These are phyloP conservation scores for Lodderomyces theae DNA, from an alignment of 1,139 yeast species.

Conservation along the genomic window DNA sequence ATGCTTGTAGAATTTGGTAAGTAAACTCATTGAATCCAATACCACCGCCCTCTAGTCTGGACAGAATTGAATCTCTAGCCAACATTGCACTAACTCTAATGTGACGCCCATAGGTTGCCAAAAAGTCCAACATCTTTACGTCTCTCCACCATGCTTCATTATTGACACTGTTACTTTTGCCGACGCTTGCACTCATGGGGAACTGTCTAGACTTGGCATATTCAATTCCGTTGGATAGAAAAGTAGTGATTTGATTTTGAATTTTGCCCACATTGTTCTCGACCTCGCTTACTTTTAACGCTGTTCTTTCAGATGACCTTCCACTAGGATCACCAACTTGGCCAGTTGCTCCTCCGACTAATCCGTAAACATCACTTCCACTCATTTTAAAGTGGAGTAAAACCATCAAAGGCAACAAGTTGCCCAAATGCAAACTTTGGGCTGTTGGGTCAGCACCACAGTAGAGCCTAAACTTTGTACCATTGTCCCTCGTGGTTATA, in stretches of 20 bases:
- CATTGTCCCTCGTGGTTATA: slow-evolving; percentile 23
- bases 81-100: slow-evolving; percentile 86
- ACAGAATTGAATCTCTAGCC: slow-evolving; percentile 82
- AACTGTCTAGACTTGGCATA: slow-evolving; percentile 59
- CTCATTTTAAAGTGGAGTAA: slow-evolving; percentile 77
- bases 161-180: slow-evolving; percentile 34
- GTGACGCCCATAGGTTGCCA: slow-evolving; percentile 73
- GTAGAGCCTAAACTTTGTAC: slow-evolving; percentile 56
- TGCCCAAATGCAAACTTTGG: slow-evolving; percentile 83
- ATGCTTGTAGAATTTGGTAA: slow-evolving; percentile 90
- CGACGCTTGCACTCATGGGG: slow-evolving; percentile 22
- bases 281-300: slow-evolving; percentile 52
- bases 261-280: slow-evolving; percentile 61
- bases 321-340: slow-evolving; percentile 98
- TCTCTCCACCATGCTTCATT: slow-evolving; percentile 87
- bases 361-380: slow-evolving; percentile 78
- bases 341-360: slow-evolving; percentile 98
- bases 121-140: slow-evolving; percentile 70
- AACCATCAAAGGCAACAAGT: slow-evolving; percentile 81
- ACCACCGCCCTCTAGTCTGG: slow-evolving; percentile 70
- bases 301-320: slow-evolving; percentile 67
- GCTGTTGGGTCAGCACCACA: slow-evolving; percentile 99
- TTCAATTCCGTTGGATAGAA: slow-evolving; percentile 61
- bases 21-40: slow-evolving; percentile 92
- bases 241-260: slow-evolving; percentile 55